Evolutionary conservation across 2,329 filamentous ascomycete genomes (phyloP).

Genomic region (Colletotrichum sansevieriae): DNA sequence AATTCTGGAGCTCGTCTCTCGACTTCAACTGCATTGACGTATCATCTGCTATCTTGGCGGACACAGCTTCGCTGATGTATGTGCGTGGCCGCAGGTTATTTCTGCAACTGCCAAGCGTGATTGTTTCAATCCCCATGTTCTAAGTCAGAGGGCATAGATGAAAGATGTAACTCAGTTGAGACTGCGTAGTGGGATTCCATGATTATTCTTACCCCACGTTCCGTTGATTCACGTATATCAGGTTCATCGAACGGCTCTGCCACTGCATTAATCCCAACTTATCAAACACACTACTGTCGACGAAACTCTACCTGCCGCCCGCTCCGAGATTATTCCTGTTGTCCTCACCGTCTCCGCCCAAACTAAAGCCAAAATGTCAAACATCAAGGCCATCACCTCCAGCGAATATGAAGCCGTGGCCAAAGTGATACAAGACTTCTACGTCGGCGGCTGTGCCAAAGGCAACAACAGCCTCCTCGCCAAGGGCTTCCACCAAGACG

Average conservation of each 20-base stretch:
- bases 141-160: neutral
- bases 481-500: neutral
- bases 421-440: conserved; percentile 5
- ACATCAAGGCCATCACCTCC: neutral
- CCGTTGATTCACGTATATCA: neutral
- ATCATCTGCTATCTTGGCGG: too few species aligned
- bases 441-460: neutral
- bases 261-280: neutral
- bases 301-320: neutral
- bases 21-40: too few species aligned
- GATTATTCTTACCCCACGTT: neutral
- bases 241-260: neutral
- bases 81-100: too few species aligned
- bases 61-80: too few species aligned
- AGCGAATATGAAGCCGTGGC: conserved; percentile 9
- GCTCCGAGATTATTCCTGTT: neutral
- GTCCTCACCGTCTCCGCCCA: neutral
- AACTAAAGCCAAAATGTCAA: neutral
- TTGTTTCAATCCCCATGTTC: neutral
- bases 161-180: neutral
- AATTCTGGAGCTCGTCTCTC: too few species aligned
- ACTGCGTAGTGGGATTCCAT: neutral
- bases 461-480: conserved; percentile 12
- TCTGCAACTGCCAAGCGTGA: conserved; percentile 10
- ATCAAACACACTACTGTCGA: neutral